A percentile compares a stretch with the other conserved stretches of the same genome.
Conservation (phyloP, 1,284 basidiomycete genomes). For the Hemileia vastatrix region DNA sequence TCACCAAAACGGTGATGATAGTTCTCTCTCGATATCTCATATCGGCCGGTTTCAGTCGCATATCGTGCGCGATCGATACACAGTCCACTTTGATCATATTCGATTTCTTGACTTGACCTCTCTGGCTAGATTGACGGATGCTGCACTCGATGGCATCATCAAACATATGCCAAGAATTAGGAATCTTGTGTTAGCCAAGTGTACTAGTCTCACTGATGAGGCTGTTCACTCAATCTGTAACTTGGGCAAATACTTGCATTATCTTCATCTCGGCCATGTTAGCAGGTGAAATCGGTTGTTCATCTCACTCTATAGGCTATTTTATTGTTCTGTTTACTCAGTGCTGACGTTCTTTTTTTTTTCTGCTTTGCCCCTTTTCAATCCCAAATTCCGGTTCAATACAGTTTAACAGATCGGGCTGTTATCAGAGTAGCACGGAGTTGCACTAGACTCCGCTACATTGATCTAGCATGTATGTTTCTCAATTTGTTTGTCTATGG, state of each 20-base stretch:
- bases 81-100: conserved; percentile 62
- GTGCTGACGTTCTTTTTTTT: background rate
- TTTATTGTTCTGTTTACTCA: background rate
- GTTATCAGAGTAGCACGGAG: conserved; percentile 71
- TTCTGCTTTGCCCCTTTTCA: background rate
- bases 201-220: conserved; percentile 70
- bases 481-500: background rate
- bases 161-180: conserved; percentile 79
- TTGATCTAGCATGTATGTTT: conserved; percentile 79
- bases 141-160: conserved; percentile 80
- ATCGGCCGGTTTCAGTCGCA: no score
- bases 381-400: conserved; percentile 11
- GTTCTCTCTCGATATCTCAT: no score
- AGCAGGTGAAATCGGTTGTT: conserved; percentile 46
- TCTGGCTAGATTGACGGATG: conserved; percentile 72
- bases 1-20: no score
- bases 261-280: conserved; percentile 89
- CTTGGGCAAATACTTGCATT: conserved; percentile 84
- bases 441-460: conserved; percentile 87
- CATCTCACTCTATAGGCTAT: background rate
- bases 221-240: conserved; percentile 73
- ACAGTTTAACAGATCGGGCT: conserved; percentile 77
- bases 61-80: no score
- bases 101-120: conserved; percentile 82
- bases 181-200: conserved; percentile 87